Evolutionary conservation across 164 flowering plant species (phyloP), one percentile per base, ranked within the genome.

Genomic region (Cinnamomum micranthum): DNA sequence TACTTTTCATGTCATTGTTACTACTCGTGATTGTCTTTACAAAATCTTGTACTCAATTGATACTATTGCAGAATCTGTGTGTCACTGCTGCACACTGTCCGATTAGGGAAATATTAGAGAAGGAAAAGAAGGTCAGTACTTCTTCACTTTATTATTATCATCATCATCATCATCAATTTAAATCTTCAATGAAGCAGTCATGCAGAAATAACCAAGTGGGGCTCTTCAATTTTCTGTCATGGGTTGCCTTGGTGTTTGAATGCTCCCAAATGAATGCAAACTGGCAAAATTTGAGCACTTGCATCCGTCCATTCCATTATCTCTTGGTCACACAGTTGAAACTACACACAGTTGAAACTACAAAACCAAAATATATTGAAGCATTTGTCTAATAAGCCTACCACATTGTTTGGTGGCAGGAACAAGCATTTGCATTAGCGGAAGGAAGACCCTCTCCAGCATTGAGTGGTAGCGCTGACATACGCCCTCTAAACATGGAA

Each of bases 1-100:
- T 41, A 41, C 47, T 41, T 41, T 41, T 41, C 47, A 41, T 41
- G 47, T 27, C 60, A 68, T 41, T 41, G 47, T 41, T 41, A 51
- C 31, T 71, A 75, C 67, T 77, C 50, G 52, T 55, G 20, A 15
- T 55, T 13, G 3, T 19, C 28, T 17, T 65, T 22, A 50, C 78
- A 50, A 59, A 15, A 10, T 70, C 74, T 78, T 22, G 71, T 65
- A 27, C 50, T 50, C 50, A 0, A 15, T 50, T 27, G 52, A 12
- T n/a, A 74, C 14, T 74, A 19, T 73, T 84, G 28, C 33, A 94
- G 98, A 94, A 94, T 85, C 84, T 94, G 0, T 94, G 98, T 85
- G 97, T 92, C 68, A 83, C 98, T 63, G 98, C 98, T 81, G 98
- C 98, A 11, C 95, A 94, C 74, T 83, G 92, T 64, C 98, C 98